Percentiles rank a stretch among this genome's conserved stretches.
Conservation (phyloP, 1,284 basidiomycete species). For the Veloboletus limbatus region DNA sequence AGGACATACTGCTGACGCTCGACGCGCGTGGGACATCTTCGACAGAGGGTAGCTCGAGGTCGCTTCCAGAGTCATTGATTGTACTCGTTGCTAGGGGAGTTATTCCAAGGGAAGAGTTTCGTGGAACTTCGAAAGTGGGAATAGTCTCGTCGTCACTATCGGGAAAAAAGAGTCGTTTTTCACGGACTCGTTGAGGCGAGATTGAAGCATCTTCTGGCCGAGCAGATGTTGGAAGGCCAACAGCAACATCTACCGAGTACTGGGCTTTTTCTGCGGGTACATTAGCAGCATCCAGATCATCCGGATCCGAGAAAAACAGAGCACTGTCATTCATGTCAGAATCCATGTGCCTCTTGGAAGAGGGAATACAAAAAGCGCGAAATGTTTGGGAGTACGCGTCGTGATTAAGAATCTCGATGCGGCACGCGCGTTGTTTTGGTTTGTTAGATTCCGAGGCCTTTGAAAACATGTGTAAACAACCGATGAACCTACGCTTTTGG, state of each 20-base stretch:
- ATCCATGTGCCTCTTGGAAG: not conserved
- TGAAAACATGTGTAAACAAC: constrained; percentile 16
- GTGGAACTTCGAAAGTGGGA: constrained; percentile 18
- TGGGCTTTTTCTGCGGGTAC: constrained; percentile 1
- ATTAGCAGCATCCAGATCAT: constrained; percentile 30
- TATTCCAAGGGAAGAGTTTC: constrained; percentile 13
- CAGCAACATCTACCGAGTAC: not conserved
- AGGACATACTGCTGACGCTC: constrained; percentile 41
- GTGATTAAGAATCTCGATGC: not conserved
- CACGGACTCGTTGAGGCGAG: constrained; percentile 14
- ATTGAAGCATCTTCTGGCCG: constrained; percentile 1
- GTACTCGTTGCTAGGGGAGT: constrained; percentile 1
- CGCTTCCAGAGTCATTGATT: constrained; percentile 31
- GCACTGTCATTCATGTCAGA: constrained; percentile 13
- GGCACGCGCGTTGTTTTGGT: constrained; percentile 30
- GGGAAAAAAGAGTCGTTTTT: constrained; percentile 50
- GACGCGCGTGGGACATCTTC: constrained; percentile 39
- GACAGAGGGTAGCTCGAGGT: constrained; percentile 33
- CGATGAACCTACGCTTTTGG: no score
- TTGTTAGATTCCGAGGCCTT: constrained; percentile 14
- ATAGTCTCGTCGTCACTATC: constrained; percentile 58
- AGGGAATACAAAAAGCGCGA: not conserved
- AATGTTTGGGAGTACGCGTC: constrained; percentile 12
- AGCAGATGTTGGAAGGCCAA: not conserved
- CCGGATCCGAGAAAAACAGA: constrained; percentile 40